Evolutionary conservation across 768 basidiomycete species (phyloP), one percentile per base, ranked within the genome.

Genomic region (Dendrothele bispora): DNA sequence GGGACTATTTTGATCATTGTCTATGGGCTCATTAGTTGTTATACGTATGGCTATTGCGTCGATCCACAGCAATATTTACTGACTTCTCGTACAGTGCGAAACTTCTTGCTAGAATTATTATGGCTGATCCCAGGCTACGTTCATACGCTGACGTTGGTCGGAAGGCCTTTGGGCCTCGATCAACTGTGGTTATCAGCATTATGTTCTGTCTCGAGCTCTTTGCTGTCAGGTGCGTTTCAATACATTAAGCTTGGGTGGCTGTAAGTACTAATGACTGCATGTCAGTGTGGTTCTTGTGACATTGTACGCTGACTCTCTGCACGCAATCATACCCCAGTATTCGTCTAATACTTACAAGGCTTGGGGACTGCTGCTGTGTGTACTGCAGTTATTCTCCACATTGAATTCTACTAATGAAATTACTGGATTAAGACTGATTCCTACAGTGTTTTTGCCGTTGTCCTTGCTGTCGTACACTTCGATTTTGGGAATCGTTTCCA

Each of bases 71-170:
- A 30, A 30, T n/a, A n/a, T 29, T 10, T 21, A 7, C 26, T 28
- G 21, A 12, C 34, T 17, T 27, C 24, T 36, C 48, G 6, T 26
- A 28, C 30, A 95, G 92, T 8, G 94, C 92, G 8, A 95, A 95
- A 65, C 77, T 94, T 38, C 79, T 98, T 14, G 92, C 91, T 0
- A 71, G 70, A 39, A 76, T 94, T 18, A 90, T 95, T 43, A 58
- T 84, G 15, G 65, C 74, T 11, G 91, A 97, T 58, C 74, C 79
- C 7, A 77, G 73, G 5, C 58, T 95, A 25, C 78, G 80, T 21
- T 91, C 93, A 5, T 98, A 97, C 61, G 80, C 91, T 3, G 95
- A 98, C 59, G 88, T 97, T 52, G 92, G 88, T 22, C 77, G 80
- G 49, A 91, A 88, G 59, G 93, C 95, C 1, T 95, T 95, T 65